A percentile compares a stretch with the other conserved stretches of the same genome.
Evolutionary conservation across 2,329 filamentous ascomycete species (phyloP).

Genomic region (Colletotrichum sp.): DNA sequence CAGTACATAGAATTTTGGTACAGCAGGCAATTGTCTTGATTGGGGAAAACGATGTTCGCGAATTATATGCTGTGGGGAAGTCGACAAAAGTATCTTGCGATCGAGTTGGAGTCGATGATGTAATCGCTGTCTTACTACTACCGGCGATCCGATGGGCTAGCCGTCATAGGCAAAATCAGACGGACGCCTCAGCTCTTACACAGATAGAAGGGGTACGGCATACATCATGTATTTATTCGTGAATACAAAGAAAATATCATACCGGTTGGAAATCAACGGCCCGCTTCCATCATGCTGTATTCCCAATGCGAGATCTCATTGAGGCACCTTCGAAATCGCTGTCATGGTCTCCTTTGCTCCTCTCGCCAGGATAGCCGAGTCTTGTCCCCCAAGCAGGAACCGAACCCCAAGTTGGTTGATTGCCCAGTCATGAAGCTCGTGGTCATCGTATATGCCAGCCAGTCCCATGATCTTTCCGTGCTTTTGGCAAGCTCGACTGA

Average conservation of each 20-base stretch:
- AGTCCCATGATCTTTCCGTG: slow-evolving; percentile 26
- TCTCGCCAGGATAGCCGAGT: slow-evolving; percentile 15
- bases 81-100: background rate
- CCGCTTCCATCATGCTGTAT: background rate
- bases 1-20: background rate
- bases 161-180: background rate
- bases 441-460: slow-evolving; percentile 25
- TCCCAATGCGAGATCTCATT: background rate
- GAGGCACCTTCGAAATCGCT: background rate
- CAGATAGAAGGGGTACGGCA: background rate
- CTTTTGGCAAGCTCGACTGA: slow-evolving; percentile 22
- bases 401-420: slow-evolving; percentile 20
- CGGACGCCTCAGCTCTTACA: background rate
- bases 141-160: background rate
- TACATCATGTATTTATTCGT: background rate
- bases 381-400: slow-evolving; percentile 22
- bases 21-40: background rate
- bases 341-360: background rate
- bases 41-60: fast-evolving
- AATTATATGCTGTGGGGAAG: background rate
- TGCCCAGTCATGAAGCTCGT: slow-evolving; percentile 21
- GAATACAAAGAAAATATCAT: background rate
- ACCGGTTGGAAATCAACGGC: background rate
- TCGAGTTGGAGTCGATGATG: background rate
- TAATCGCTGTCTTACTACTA: background rate